Evolutionary conservation across 78 protist genomes (phyloP).

Genomic region (Diacronema lutheri): DNA sequence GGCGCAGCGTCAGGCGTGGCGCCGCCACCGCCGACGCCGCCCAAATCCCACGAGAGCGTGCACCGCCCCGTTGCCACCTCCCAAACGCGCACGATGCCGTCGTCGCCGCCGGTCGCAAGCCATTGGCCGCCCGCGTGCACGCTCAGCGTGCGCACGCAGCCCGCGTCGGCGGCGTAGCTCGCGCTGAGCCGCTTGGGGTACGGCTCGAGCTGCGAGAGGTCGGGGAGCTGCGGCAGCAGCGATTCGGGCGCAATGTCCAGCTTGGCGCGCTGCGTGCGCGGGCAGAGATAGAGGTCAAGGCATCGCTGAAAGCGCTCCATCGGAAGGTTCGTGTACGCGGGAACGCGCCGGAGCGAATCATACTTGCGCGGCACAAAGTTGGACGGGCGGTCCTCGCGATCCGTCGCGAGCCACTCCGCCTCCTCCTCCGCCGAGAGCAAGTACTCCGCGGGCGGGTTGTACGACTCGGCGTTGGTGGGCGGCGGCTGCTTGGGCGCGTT

Average conservation of each 20-base stretch:
- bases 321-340: constrained; percentile 63
- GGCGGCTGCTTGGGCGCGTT: constrained; percentile 21
- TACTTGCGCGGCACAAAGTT: constrained; percentile 73
- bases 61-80: constrained; percentile 85
- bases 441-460: constrained; percentile 96
- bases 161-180: constrained; percentile 61
- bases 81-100: constrained; percentile 81
- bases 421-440: constrained; percentile 64
- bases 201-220: constrained; percentile 90
- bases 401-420: constrained; percentile 56
- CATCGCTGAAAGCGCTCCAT: constrained; percentile 93
- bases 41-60: constrained; percentile 24
- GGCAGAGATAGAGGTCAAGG: constrained; percentile 90
- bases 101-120: constrained; percentile 78
- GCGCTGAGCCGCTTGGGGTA: constrained; percentile 77
- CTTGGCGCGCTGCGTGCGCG: constrained; percentile 47
- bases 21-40: neutral
- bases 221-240: constrained; percentile 82
- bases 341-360: constrained; percentile 77
- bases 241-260: constrained; percentile 48
- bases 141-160: constrained; percentile 64
- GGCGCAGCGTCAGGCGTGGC: too few species aligned
- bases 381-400: constrained; percentile 43
- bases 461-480: constrained; percentile 89
- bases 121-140: constrained; percentile 84